Base-by-base conservation (phyloP, 495 filamentous ascomycete species). In the Neurospora sp. region DNA sequence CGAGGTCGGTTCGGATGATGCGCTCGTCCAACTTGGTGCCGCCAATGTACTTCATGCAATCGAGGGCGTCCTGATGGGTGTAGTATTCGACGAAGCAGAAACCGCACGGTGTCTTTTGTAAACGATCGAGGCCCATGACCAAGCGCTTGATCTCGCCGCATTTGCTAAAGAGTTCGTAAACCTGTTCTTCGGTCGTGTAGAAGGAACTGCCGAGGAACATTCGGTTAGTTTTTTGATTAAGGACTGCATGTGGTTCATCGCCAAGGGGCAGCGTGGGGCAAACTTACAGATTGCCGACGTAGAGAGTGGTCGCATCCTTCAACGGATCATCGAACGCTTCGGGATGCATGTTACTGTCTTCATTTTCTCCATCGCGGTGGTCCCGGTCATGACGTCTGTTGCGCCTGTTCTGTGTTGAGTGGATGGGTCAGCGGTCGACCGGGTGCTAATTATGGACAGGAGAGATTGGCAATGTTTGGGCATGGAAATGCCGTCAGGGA, bases 51-150 rank as follows among this genome's bases (percentile, higher is more conserved):
- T 98, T 98, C 91, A 99, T 90, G 80, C 94, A 97, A 77, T 98
- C 96, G 40, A 98, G 84, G 7, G 96, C 96, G 82, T 98, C 96
- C 76, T 95, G 91, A 78, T 98, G 94, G 16, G 90, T 98, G 83
- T 98, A 99, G 82, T 99, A 99, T 82, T 99, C 96, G 77, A 99
- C 96, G 78, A 99, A 99, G 84, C 96, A 99, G 84, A 99, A 99
- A 12, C 96, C 96, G 82, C 96, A 99, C 5, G 96, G 96, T 18
- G 96, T 99, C 83, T 99, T 99, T 83, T 91, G 92, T 85, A 94
- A 96, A 20, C 96, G 90, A 79, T 99, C 96, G 31, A 99, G 87
- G 59, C 96, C 96, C 96, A 99, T 99, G n/a, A 99, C 91, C 35
- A 99, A 87, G 42, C 96, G 91, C 82, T 98, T 98, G 80, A 99